Evolutionary conservation across 2,329 filamentous ascomycete species (phyloP).

Genomic region (Dryadomyces quercus-mongolicae): DNA sequence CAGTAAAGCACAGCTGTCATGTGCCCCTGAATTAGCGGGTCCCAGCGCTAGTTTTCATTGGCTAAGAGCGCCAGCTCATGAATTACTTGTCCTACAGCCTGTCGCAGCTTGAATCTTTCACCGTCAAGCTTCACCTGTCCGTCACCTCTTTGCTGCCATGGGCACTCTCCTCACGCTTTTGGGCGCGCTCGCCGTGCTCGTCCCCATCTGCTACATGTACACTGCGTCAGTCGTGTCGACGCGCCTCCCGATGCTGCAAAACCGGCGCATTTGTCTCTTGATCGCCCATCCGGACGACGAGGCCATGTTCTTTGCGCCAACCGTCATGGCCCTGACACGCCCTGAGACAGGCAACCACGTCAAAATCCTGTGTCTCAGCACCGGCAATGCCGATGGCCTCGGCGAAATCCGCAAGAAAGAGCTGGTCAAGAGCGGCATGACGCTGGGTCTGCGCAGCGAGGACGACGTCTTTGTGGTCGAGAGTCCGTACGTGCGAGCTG

Average conservation of each 20-base stretch:
- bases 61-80: not conserved
- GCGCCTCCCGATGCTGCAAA: conserved; percentile 54
- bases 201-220: conserved; percentile 41
- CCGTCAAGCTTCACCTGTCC: not conserved
- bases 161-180: conserved; percentile 9
- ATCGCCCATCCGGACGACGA: conserved; percentile 98
- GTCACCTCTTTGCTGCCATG: not conserved
- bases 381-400: conserved; percentile 77
- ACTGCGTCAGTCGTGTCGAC: conserved; percentile 31
- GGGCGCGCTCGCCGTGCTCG: conserved; percentile 26
- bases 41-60: not conserved
- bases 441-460: conserved; percentile 60
- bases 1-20: not conserved
- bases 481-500: conserved; percentile 41
- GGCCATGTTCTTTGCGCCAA: conserved; percentile 97
- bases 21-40: not conserved
- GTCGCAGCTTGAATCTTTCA: not conserved
- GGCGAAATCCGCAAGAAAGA: conserved; percentile 75
- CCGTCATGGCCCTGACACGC: conserved; percentile 69
- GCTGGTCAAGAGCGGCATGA: conserved; percentile 65
- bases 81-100: not conserved
- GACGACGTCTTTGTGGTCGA: conserved; percentile 82
- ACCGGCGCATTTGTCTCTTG: conserved; percentile 81
- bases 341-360: conserved; percentile 78
- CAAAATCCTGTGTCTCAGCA: conserved; percentile 87